Base-by-base conservation (phyloP, 768 basidiomycete species). In the Sporobolomyces phaffii region DNA sequence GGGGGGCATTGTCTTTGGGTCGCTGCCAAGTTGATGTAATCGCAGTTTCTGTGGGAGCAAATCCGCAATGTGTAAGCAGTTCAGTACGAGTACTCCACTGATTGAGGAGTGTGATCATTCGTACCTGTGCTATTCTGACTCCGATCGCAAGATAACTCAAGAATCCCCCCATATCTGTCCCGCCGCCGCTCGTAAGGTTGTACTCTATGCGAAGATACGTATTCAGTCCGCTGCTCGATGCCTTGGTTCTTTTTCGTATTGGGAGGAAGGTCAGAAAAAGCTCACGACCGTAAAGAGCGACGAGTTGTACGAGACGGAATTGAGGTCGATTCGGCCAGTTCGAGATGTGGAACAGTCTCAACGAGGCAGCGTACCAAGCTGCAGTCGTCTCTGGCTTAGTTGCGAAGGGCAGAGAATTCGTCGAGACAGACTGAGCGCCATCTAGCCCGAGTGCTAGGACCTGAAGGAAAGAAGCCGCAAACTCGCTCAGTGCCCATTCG, bases 1-100 rank as follows among this genome's bases (percentile, higher is more conserved):
- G 2, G 62, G 64, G 22, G 69, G 69, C 69, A 70, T 70, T 15
- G 47, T 71, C 43, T 67, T 38, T 7, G 71, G 57, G 36, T 72
- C 52, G 26, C 14, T 34, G 2, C 64, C 63, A 4, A 72, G 61
- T 31, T 64, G 67, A 34, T 72, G 71, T 1, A 72, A 52, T 3
- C 64, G 51, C 14, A 62, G 44, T 47, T 62, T 62, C 61, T 62
- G 43, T 20, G 8, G 29, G 26, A 31, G 22, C 15, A 17, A 38
- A 38, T 5, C 13, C n/a, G n/a, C n/a, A n/a, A n/a, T n/a, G n/a
- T n/a, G n/a, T n/a, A n/a, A n/a, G n/a, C n/a, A n/a, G n/a, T n/a
- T n/a, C n/a, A n/a, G n/a, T n/a, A n/a, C n/a, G n/a, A n/a, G n/a
- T n/a, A n/a, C n/a, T n/a, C n/a, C n/a, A n/a, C n/a, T n/a, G n/a